Evolutionary conservation across 2,329 filamentous ascomycete species (phyloP), one percentile per base, ranked within the genome.

Genomic region (Colletotrichum liaoningense): DNA sequence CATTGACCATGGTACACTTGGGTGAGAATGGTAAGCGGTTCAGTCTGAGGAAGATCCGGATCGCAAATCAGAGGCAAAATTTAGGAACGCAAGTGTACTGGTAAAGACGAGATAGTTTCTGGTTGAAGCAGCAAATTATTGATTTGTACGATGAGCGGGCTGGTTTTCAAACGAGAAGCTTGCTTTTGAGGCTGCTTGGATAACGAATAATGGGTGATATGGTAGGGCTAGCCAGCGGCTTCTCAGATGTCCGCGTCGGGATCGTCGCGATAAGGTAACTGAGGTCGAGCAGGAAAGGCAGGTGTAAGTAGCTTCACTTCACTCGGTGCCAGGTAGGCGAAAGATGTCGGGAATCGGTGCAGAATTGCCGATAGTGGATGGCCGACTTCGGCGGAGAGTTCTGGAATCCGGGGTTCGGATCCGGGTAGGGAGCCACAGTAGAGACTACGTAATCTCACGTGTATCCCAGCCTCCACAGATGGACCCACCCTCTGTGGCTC

Each of bases 391-490:
- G 68, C 55, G 28, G 42, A 57, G 12, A 52, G 19, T 16, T 22
- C n/a, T 56, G 54, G 26, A 33, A 63, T 28, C 28, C 38, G 30
- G 46, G 42, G 28, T n/a, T 24, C 14, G 60, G 28, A 28, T 35
- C 60, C 60, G 60, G 46, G 28, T 54, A 5, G 28, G 46, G 49
- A 35, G 42, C 28, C 46, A 33, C n/a, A 38, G 22, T 38, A 16
- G 49, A 4, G 22, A 19, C 14, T 66, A 58, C 67, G 67, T 70
- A 57, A 59, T 57, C 35, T 67, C 64, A 67, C 64, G 64, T 67
- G 64, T 35, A 5, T 35, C 7, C 14, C 35, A 56, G 60, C 56
- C 42, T 64, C 24, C n/a, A 22, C 24, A 42, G 24, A 33, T 33
- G 14, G 33, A 12, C 26, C 42, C 42, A 52, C 28, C 24, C 60